Evolutionary conservation across 768 basidiomycete species (phyloP).

Genomic region (Tylopilus subfusipes): DNA sequence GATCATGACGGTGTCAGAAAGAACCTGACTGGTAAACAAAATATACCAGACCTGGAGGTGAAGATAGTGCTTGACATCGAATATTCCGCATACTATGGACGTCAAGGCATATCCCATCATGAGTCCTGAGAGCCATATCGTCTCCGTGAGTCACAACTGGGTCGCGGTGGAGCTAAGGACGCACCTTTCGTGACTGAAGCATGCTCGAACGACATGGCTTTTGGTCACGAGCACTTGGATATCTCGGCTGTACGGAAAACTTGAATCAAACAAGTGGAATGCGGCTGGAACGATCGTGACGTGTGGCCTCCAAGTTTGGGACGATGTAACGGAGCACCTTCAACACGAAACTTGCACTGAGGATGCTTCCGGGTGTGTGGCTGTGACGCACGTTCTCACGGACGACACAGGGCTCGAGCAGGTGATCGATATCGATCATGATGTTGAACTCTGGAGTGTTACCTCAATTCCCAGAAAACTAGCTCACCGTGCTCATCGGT

Average conservation of each 20-base stretch:
- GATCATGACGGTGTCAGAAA: slow-evolving; percentile 7
- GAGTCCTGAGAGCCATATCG: slow-evolving; percentile 47
- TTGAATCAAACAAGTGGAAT: neutral
- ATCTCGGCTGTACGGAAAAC: neutral
- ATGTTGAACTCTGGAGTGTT: neutral
- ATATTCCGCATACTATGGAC: slow-evolving; percentile 72
- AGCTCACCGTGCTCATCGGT: too few species aligned
- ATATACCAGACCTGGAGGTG: slow-evolving; percentile 64
- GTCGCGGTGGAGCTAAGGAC: neutral
- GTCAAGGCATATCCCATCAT: slow-evolving; percentile 70
- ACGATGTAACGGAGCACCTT: neutral
- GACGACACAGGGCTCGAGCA: neutral
- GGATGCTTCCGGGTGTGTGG: slow-evolving; percentile 1
- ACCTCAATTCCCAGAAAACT: too few species aligned
- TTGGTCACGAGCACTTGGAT: neutral
- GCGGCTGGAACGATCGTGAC: neutral
- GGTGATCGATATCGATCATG: too few species aligned
- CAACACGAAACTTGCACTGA: neutral
- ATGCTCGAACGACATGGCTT: slow-evolving; percentile 73
- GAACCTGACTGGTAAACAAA: neutral
- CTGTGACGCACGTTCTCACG: slow-evolving; percentile 7
- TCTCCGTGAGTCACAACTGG: neutral
- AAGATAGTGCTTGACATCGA: slow-evolving; percentile 86
- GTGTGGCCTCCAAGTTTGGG: neutral
- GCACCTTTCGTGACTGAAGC: slow-evolving; percentile 83